A percentile compares a stretch with the other conserved stretches of the same genome.
These are phyloP conservation scores for Fragaria ananassa DNA, from an alignment of 306 rosid species.

Conservation along the genomic window DNA sequence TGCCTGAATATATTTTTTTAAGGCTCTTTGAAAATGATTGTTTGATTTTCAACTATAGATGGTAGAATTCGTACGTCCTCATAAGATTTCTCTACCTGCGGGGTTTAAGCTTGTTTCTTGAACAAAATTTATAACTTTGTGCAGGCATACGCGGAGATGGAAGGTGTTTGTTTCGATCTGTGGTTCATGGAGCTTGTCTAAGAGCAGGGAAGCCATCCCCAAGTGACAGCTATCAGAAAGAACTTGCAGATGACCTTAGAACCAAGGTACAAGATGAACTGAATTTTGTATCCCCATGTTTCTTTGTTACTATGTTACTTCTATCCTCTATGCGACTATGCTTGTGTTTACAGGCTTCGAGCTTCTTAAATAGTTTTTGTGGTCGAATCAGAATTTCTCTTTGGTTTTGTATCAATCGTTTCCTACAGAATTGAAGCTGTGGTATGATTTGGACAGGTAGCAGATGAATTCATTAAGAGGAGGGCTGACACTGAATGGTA, in stretches of 20 bases:
- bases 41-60: not conserved
- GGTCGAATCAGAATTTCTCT: not conserved
- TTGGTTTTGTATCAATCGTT: not conserved
- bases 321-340: too few relatives aligned
- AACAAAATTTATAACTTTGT: not conserved
- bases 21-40: not conserved
- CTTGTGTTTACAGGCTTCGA: not conserved
- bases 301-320: too few relatives aligned
- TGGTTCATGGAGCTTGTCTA: slow-evolving; percentile 62
- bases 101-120: not conserved
- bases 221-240: slow-evolving; percentile 48
- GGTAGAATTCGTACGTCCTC: not conserved
- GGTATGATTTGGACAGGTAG: slow-evolving; percentile 53
- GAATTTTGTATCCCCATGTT: slow-evolving; percentile 12
- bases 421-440: not conserved
- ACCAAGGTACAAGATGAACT: slow-evolving; percentile 19
- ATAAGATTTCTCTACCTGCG: not conserved
- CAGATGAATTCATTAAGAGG: slow-evolving; percentile 72
- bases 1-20: not conserved
- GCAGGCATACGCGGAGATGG: slow-evolving; percentile 84
- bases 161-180: slow-evolving; percentile 84
- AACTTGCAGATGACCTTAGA: slow-evolving; percentile 89
- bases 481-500: slow-evolving; percentile 66
- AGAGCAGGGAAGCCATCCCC: slow-evolving; percentile 67
- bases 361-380: not conserved